Percentiles rank a stretch among this genome's conserved stretches.
These are phyloP conservation scores for Cutaneotrichosporon daszewskae DNA, from an alignment of 1,284 basidiomycete species.

Conservation along the genomic window DNA sequence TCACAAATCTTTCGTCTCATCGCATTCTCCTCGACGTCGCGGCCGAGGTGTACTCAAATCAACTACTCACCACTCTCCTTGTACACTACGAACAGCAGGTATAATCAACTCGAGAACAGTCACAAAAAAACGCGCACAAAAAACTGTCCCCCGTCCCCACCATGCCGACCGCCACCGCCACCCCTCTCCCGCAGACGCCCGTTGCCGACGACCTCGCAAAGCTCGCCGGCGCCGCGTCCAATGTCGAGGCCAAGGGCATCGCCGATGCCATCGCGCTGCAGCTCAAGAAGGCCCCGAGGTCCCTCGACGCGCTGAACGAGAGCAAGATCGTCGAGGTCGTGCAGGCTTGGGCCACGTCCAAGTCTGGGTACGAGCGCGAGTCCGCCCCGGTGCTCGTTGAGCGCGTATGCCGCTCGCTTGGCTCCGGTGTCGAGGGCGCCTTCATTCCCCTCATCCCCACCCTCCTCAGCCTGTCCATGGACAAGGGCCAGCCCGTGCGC, in stretches of 20 bases:
- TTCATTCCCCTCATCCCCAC: constrained; percentile 71
- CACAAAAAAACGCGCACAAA: not conserved
- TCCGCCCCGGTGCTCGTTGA: constrained; percentile 80
- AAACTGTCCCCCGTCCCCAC: not conserved
- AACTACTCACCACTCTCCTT: constrained; percentile 1
- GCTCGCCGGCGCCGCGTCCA: constrained; percentile 38
- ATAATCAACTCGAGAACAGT: not conserved
- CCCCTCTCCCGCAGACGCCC: constrained; percentile 38
- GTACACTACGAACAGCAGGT: constrained; percentile 1
- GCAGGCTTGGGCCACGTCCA: constrained; percentile 70
- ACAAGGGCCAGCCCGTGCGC: constrained; percentile 91
- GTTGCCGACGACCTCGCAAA: constrained; percentile 32
- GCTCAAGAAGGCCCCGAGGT: constrained; percentile 37
- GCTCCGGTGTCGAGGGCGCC: constrained; percentile 72
- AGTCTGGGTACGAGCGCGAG: constrained; percentile 87
- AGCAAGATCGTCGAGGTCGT: constrained; percentile 58
- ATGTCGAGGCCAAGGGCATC: constrained; percentile 43
- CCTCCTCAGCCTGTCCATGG: constrained; percentile 81
- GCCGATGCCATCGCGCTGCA: constrained; percentile 41
- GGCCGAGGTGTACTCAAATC: not conserved
- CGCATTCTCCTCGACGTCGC: no score
- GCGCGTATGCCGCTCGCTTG: constrained; percentile 66
- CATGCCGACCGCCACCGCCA: constrained; percentile 23
- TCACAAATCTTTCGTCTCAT: no score
- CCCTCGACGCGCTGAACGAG: constrained; percentile 38